Conservation (phyloP, 2,329 filamentous ascomycete genomes). For the Hyphodiscus sp. region DNA sequence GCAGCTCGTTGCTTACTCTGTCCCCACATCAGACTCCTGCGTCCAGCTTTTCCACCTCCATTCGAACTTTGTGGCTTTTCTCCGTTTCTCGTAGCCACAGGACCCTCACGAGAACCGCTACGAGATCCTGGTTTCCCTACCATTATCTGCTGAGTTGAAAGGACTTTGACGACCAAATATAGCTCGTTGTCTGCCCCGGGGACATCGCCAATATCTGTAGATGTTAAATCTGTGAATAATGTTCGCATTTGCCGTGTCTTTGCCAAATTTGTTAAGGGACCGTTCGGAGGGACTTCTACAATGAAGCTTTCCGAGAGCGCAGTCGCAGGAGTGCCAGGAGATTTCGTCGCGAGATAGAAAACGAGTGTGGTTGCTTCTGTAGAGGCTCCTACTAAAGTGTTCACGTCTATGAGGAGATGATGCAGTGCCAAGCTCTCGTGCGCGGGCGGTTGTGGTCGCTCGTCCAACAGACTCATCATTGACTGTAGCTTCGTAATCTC, state of each 20-base stretch:
- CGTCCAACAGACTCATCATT: slow-evolving; percentile 88
- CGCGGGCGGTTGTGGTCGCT: slow-evolving; percentile 60
- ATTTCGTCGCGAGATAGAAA: slow-evolving; percentile 70
- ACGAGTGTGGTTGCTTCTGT: slow-evolving; percentile 70
- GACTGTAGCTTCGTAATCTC: slow-evolving; percentile 89
- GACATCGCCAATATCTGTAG: slow-evolving; percentile 45
- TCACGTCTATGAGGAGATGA: slow-evolving; percentile 78
- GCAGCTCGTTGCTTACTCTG: slow-evolving; percentile 48
- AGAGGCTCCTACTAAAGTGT: slow-evolving; percentile 70
- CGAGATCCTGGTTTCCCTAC: slow-evolving; percentile 24
- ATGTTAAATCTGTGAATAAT: slow-evolving; percentile 77
- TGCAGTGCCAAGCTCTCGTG: slow-evolving; percentile 70
- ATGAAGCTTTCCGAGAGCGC: slow-evolving; percentile 78
- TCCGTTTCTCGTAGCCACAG: slow-evolving; percentile 10
- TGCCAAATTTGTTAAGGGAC: slow-evolving; percentile 59
- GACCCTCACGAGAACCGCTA: slow-evolving; percentile 23
- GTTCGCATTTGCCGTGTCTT: slow-evolving; percentile 69
- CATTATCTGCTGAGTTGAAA: slow-evolving; percentile 24
- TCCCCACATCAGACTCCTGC: slow-evolving; percentile 66
- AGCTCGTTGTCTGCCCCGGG: slow-evolving; percentile 63
- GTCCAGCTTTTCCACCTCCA: slow-evolving; percentile 45
- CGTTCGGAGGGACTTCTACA: slow-evolving; percentile 69
- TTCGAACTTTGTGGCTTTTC: slow-evolving; percentile 39
- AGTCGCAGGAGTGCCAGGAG: slow-evolving; percentile 53
- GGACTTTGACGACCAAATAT: slow-evolving; percentile 76